phyloP scores from a whole-genome alignment of 2,329 filamentous ascomycete genomes.

The Colletotrichum zoysiae region DNA sequence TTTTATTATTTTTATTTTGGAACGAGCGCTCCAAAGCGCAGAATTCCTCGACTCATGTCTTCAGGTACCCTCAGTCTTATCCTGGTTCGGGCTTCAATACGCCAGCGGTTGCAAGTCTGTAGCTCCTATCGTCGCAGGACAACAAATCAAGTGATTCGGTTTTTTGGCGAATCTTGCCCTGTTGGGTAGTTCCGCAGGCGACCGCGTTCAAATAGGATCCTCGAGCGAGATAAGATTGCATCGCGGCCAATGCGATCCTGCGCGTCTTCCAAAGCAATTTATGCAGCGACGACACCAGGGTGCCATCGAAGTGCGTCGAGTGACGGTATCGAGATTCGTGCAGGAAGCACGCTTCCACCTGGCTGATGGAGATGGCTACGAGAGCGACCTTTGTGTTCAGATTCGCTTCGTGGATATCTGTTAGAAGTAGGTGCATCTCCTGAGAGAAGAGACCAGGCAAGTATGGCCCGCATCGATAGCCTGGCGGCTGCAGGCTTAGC shows the following conservation, averaged over 20 bases:
- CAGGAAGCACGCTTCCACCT: neutral
- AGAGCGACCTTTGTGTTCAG: too few relatives aligned
- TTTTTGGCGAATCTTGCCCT: neutral
- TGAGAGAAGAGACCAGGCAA: neutral
- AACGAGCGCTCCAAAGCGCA: conserved; percentile 17
- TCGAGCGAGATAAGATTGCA: neutral
- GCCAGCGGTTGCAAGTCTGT: neutral
- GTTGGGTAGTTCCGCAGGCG: neutral
- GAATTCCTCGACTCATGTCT: conserved; percentile 27
- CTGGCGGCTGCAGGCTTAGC: neutral
- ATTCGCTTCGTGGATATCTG: neutral
- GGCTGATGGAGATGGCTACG: neutral
- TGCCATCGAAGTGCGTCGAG: neutral
- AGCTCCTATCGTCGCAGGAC: neutral
- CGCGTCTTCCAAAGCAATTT: neutral
- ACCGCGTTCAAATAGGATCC: neutral
- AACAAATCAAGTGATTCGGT: conserved; percentile 25
- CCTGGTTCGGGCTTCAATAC: conserved; percentile 4
- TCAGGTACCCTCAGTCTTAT: neutral
- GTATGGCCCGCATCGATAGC: neutral
- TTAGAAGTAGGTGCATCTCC: neutral
- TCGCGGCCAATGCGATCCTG: neutral
- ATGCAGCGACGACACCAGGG: too few relatives aligned
- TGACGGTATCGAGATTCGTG: neutral
- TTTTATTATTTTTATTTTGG: neutral